phyloP scores from a whole-genome alignment of 441 rosid species.

The Adansonia grandidieri region DNA sequence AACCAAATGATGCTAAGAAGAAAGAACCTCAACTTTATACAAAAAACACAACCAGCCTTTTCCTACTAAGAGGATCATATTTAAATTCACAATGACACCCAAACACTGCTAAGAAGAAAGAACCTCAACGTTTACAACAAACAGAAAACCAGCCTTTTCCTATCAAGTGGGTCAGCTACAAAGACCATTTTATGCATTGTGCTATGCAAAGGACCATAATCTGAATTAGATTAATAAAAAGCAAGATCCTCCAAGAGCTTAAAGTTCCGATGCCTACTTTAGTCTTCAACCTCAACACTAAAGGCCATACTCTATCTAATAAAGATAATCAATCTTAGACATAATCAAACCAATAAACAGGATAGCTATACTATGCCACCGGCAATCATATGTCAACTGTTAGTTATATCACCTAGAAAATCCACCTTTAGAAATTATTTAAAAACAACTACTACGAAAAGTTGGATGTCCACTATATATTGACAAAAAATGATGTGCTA shows the following conservation, averaged over 20 bases:
- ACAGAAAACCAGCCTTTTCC: constrained; percentile 4
- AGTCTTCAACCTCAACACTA: background rate
- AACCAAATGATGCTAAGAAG: background rate
- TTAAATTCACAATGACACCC: constrained; percentile 14
- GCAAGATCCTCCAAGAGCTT: background rate
- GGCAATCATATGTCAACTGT: background rate
- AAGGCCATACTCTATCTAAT: constrained; percentile 2
- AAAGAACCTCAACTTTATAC: background rate
- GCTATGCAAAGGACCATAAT: background rate
- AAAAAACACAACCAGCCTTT: constrained; percentile 2
- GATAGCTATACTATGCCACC: background rate
- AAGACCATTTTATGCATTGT: constrained; percentile 10
- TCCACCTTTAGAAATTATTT: background rate
- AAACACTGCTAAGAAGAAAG: background rate
- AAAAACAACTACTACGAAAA: background rate
- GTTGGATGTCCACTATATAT: background rate
- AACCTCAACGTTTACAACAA: background rate
- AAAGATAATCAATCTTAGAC: constrained; percentile 2
- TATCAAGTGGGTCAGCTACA: background rate
- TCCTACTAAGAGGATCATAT: constrained; percentile 7
- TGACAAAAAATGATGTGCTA: background rate
- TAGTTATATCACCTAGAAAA: background rate
- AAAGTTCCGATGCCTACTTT: constrained; percentile 4
- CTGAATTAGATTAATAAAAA: constrained; percentile 7
- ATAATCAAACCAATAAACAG: constrained; percentile 5